phyloP scores from a whole-genome alignment of 116 monocot species.

The Phalaenopsis hybrid region DNA sequence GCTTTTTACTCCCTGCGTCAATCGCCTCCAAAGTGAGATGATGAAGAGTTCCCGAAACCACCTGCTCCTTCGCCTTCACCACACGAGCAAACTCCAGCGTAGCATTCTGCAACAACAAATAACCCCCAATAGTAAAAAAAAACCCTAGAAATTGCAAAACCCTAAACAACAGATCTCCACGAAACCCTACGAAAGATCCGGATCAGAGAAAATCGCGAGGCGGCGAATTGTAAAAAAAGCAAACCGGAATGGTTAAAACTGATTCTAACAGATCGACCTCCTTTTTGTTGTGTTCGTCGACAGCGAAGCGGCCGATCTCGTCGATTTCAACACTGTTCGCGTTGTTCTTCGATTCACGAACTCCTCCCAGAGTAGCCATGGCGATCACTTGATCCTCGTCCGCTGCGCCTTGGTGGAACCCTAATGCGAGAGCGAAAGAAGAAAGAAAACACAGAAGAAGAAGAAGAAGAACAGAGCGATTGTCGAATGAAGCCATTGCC shows the following conservation, averaged over 20 bases:
- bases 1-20: constrained; percentile 54
- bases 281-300: constrained; percentile 74
- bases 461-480: not conserved
- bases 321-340: constrained; percentile 46
- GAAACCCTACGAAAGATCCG: not conserved
- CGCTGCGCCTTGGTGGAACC: not conserved
- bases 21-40: constrained; percentile 62
- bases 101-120: constrained; percentile 37
- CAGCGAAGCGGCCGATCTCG: constrained; percentile 58
- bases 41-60: constrained; percentile 56
- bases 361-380: constrained; percentile 42
- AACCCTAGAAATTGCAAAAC: not conserved
- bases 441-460: not conserved
- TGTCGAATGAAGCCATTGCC: not conserved
- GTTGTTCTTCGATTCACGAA: constrained; percentile 10
- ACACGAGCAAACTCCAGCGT: constrained; percentile 53
- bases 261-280: constrained; percentile 18
- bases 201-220: not conserved
- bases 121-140: not conserved
- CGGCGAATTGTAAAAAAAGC: not conserved
- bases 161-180: not conserved
- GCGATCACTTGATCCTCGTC: constrained; percentile 5
- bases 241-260: not conserved
- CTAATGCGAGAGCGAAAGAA: not conserved
- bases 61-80: constrained; percentile 55